Base-by-base conservation (phyloP, 1,284 basidiomycete species). In the Ceratobasidium theobromae region DNA sequence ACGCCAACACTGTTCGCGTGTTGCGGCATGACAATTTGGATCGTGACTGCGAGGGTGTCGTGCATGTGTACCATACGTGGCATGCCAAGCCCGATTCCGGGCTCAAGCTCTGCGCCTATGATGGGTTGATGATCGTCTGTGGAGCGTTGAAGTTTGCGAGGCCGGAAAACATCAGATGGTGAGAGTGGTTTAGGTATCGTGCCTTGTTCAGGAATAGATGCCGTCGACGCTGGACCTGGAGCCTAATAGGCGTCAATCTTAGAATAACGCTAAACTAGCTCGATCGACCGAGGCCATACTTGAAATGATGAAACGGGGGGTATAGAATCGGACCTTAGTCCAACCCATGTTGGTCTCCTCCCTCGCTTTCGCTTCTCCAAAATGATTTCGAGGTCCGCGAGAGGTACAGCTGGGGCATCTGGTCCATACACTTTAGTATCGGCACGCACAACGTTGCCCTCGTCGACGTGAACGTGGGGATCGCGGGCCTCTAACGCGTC, bases 21-120 rank as follows among this genome's bases (percentile, higher is more conserved):
- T 49, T 71, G 69, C 1, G 70, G 70, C 55, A 69, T 67, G 12
- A 71, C 70, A 14, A 71, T 70, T 23, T 69, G 69, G 35, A 71
- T 66, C 4, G 69, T 69, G 25, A 60, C 57, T 5, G 70, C 69
- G 11, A 71, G 48, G 3, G 70, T 71, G 21, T 69, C 65, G 43
- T 66, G 32, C 11, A 70, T 57, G 25, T 43, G 25, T 8, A 64
- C 49, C 60, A 64, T 64, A 16, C 60, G 60, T 21, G 60, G 60
- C 28, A 57, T n/a, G n/a, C 25, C 41, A 30, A 57, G 21, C 12
- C 41, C 27, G 23, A 16, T 25, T 11, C 12, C n/a, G 48, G n/a
- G 43, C 16, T 33, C 45, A 21, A 16, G 35, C 18, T 52, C 60
- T 3, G 33, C 9, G 9, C 43, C 18, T 5, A 21, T 21, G 18